Conservation (phyloP, 768 basidiomycete genomes). For the Royoungia palumana region DNA sequence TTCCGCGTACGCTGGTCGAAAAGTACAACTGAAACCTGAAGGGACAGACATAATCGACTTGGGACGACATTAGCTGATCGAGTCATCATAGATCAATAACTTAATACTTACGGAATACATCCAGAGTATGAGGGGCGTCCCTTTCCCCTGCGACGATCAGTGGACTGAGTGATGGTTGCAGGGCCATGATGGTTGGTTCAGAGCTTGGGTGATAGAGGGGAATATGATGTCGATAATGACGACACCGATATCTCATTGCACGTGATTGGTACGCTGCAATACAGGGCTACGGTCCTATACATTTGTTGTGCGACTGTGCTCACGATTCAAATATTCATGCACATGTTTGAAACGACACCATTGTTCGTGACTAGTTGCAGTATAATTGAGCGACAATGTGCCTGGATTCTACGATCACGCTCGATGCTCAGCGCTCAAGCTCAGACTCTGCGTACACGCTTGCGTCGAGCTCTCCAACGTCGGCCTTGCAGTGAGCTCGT, state of each 20-base stretch:
- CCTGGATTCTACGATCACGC: too few relatives aligned
- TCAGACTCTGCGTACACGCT: too few relatives aligned
- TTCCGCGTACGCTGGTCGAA: background rate
- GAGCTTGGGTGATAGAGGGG: background rate
- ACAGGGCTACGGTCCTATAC: too few relatives aligned
- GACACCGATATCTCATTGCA: background rate
- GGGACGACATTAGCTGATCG: background rate
- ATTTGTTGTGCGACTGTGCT: too few relatives aligned
- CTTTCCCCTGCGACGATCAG: constrained; percentile 57
- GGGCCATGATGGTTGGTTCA: constrained; percentile 50
- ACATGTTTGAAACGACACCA: too few relatives aligned
- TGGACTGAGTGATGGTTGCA: constrained; percentile 70
- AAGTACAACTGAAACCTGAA: constrained; percentile 48
- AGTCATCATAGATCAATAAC: background rate
- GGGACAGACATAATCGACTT: constrained; percentile 88
- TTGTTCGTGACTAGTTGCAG: too few relatives aligned
- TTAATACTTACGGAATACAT: constrained; percentile 68
- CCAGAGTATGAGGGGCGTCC: constrained; percentile 72
- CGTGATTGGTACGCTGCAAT: too few relatives aligned
- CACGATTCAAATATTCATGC: too few relatives aligned
- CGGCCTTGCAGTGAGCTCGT: too few relatives aligned
- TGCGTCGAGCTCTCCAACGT: too few relatives aligned
- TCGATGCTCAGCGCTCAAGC: too few relatives aligned
- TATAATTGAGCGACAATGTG: too few relatives aligned
- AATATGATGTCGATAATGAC: background rate